Evolutionary conservation across 2,329 filamentous ascomycete species (phyloP), one percentile per base, ranked within the genome.

Genomic region (Trichoderma citrinoviride): DNA sequence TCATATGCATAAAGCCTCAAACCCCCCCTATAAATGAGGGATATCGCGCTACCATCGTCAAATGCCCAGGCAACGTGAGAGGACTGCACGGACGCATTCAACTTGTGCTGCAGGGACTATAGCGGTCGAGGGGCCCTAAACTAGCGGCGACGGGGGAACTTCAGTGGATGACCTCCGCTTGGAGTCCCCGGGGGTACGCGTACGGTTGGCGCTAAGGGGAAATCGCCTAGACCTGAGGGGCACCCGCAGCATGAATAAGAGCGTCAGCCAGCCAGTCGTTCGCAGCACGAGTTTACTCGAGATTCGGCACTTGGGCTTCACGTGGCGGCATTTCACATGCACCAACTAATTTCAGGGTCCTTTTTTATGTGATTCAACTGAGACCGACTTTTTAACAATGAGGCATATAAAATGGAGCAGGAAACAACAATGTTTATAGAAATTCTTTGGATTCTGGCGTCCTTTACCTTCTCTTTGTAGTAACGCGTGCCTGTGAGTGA

Each of bases 281-380:
- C n/a, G 49, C 40, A 43, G 60, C 60, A 46, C 60, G 60, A 37
- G 60, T 14, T 25, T n/a, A n/a, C 60, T 54, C 49, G 54, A 46
- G 60, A 62, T 62, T 54, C 49, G 60, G 60, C 25, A 37, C 41
- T 37, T 44, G 49, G 37, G 19, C 33, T 54, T 44, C 49, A 53
- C 60, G 60, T 62, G 60, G 50, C 50, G 19, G n/a, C 25, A 52
- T 0, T 52, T 52, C 17, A 52, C 2, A 33, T 29, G 49, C n/a
- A 52, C 33, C 25, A 17, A 33, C 0, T 10, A 33, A 19, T 1
- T 14, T 15, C 8, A 52, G 49, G 27, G 47, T 27, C 27, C 4
- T 52, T 33, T 52, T 19, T 17, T n/a, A 12, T 17, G 23, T 29
- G 23, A 43, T 3, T 4, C 15, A 43, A 29, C 17, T 33, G 49